Conservation (phyloP, 2,329 filamentous ascomycete genomes). For the Aureobasidium musti region DNA sequence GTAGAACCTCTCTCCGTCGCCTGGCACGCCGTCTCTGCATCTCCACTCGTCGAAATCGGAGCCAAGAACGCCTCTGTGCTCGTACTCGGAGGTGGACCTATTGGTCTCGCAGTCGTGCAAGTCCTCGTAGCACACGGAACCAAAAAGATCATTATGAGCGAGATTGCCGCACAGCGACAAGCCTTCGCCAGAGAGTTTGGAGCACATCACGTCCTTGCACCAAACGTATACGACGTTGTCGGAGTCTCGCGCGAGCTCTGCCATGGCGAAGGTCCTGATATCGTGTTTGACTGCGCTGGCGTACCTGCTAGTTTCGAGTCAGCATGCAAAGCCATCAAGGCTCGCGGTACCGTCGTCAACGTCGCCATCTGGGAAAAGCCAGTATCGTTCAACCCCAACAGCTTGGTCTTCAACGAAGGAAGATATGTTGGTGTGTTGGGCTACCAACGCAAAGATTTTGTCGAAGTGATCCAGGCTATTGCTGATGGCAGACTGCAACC, state of each 20-base stretch:
- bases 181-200: slow-evolving; percentile 29
- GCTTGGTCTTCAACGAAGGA: slow-evolving; percentile 31
- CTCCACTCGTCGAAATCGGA: slow-evolving; percentile 44
- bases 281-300: slow-evolving; percentile 32
- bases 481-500: slow-evolving; percentile 30
- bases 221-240: slow-evolving; percentile 23
- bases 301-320: slow-evolving; percentile 30
- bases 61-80: slow-evolving; percentile 13
- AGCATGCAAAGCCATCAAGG: slow-evolving; percentile 30
- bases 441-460: slow-evolving; percentile 33
- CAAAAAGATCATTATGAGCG: slow-evolving; percentile 59
- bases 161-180: slow-evolving; percentile 44
- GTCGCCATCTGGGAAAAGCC: slow-evolving; percentile 34
- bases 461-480: slow-evolving; percentile 31
- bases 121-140: slow-evolving; percentile 58
- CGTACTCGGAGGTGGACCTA: slow-evolving; percentile 59
- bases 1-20: slow-evolving; percentile 65
- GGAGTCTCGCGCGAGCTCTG: slow-evolving; percentile 25
- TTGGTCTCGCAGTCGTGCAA: slow-evolving; percentile 62
- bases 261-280: slow-evolving; percentile 27
- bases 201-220: slow-evolving; percentile 30
- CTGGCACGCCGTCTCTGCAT: slow-evolving; percentile 62
- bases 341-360: slow-evolving; percentile 33
- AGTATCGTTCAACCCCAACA: slow-evolving; percentile 32
- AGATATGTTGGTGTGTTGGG: slow-evolving; percentile 31